Evolutionary conservation across 148 eudicot species (phyloP).

Genomic region (Diospyros kaki): DNA sequence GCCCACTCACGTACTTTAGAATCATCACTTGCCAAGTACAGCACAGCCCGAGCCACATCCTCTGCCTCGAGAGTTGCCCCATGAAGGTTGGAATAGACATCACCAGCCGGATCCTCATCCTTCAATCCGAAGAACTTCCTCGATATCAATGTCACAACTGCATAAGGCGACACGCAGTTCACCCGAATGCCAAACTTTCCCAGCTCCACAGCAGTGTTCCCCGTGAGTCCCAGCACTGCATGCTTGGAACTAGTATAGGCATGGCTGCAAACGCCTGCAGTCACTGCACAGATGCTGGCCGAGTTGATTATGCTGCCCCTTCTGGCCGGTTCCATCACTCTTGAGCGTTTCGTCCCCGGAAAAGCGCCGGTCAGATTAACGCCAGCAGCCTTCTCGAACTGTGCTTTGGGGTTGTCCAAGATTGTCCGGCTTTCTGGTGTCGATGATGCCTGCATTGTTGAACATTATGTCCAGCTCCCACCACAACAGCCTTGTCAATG

Average conservation of each 20-base stretch:
- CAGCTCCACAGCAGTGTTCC: constrained; percentile 33
- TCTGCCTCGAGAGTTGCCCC: neutral
- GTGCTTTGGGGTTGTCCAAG: neutral
- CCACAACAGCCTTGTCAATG: constrained; percentile 11
- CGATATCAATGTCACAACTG: constrained; percentile 26
- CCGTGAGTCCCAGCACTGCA: constrained; percentile 33
- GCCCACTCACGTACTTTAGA: constrained; percentile 21
- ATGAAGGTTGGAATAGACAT: neutral
- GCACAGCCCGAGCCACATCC: constrained; percentile 17
- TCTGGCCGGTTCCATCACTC: constrained; percentile 25
- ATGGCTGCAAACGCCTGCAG: constrained; percentile 28
- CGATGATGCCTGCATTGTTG: constrained; percentile 34
- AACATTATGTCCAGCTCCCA: constrained; percentile 25
- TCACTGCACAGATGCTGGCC: constrained; percentile 30
- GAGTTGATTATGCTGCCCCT: constrained; percentile 26
- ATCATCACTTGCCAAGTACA: constrained; percentile 14
- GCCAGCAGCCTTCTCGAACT: constrained; percentile 18
- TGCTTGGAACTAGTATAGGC: constrained; percentile 39
- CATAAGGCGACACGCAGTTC: constrained; percentile 39
- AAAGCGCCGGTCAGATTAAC: neutral
- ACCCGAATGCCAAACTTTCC: constrained; percentile 36
- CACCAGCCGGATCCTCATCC: neutral
- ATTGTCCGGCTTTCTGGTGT: neutral
- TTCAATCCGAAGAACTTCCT: neutral
- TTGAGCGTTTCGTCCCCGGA: constrained; percentile 37